Conservation (phyloP, 164 flowering plant genomes). For the Stephania yunnanensis region DNA sequence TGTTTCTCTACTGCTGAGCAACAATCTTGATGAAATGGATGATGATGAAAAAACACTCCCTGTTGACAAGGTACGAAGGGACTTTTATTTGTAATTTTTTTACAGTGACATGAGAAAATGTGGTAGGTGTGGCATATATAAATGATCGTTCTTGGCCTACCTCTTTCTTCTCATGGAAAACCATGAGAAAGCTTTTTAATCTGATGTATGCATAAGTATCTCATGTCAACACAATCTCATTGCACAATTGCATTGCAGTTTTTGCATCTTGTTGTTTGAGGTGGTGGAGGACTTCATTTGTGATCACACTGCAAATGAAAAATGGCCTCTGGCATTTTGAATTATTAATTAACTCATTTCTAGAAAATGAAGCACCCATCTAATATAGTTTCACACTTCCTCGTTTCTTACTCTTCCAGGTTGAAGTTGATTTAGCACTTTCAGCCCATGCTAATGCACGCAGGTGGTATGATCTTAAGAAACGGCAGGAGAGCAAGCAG, state of each 20-base stretch:
- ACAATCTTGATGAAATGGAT: slow-evolving; percentile 99
- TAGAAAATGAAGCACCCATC: neutral
- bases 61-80: slow-evolving; percentile 67
- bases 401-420: slow-evolving; percentile 34
- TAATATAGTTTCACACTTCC: neutral
- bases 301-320: no score
- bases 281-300: no score
- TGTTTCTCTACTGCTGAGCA: slow-evolving; percentile 78
- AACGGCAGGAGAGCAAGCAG: slow-evolving; percentile 84
- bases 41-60: slow-evolving; percentile 95
- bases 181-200: neutral
- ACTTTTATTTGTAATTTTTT: neutral
- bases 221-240: slow-evolving; percentile 1
- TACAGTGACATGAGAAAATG: no score
- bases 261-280: neutral
- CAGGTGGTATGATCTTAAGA: slow-evolving; percentile 86
- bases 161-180: neutral
- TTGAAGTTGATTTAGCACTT: slow-evolving; percentile 91
- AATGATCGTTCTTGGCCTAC: no score
- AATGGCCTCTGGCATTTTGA: neutral
- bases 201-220: neutral
- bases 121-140: no score
- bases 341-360: neutral
- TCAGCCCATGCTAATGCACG: slow-evolving; percentile 98
- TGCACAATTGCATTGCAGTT: neutral